phyloP scores from a whole-genome alignment of 2,329 filamentous ascomycete genomes.

The Pseudogymnoascus sp. region DNA sequence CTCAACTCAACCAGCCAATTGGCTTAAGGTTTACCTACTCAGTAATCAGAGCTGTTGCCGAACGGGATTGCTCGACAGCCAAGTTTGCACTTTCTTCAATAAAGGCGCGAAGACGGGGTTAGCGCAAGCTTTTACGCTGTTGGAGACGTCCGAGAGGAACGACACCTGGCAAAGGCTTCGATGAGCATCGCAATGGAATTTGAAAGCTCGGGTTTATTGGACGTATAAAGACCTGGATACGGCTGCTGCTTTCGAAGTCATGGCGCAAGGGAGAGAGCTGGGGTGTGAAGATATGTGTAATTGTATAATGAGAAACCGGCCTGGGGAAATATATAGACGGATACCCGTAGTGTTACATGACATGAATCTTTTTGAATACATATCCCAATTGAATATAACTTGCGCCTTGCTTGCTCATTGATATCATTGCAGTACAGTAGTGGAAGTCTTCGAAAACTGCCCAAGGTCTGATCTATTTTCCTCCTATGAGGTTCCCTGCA shows the following conservation, averaged over 20 bases:
- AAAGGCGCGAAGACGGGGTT: neutral
- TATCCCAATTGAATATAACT: neutral
- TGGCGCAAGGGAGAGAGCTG: neutral
- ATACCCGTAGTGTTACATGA: neutral
- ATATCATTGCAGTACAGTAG: neutral
- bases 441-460: neutral
- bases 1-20: neutral
- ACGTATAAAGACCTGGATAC: neutral
- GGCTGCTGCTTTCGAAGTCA: neutral
- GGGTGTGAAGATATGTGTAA: neutral
- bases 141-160: neutral
- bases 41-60: neutral
- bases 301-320: neutral
- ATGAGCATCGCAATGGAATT: neutral
- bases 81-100: neutral
- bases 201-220: neutral
- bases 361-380: neutral
- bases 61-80: neutral
- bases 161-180: neutral
- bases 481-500: constrained; percentile 22
- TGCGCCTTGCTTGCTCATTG: neutral
- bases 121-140: neutral
- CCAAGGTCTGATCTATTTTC: neutral
- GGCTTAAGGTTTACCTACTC: neutral
- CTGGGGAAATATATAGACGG: neutral